Percentiles rank a stretch among this genome's conserved stretches.
These are phyloP conservation scores for Candida labiduridarum DNA, from an alignment of 1,139 yeast species.

Conservation along the genomic window DNA sequence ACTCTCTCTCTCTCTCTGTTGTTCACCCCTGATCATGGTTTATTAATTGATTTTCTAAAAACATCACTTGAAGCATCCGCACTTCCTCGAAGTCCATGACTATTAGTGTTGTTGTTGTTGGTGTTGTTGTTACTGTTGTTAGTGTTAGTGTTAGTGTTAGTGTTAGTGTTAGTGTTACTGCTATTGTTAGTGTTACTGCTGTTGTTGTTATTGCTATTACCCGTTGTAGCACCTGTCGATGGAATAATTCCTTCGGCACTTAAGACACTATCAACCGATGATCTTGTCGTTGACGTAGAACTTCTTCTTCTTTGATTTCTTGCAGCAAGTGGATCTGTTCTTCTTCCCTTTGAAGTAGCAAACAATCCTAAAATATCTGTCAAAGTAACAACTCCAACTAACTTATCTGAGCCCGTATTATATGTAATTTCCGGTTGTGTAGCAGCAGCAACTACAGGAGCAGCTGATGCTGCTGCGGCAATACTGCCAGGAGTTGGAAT, in stretches of 20 bases:
- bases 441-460: slow-evolving; percentile 25
- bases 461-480: slow-evolving; percentile 16
- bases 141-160: background rate
- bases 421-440: slow-evolving; percentile 13
- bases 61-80: slow-evolving; percentile 13
- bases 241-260: slow-evolving; percentile 14
- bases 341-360: slow-evolving; percentile 69
- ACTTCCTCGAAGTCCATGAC: slow-evolving; percentile 9
- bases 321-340: slow-evolving; percentile 80
- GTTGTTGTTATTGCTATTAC: background rate
- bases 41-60: slow-evolving; percentile 15
- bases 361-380: slow-evolving; percentile 85
- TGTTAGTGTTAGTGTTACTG: background rate
- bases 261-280: slow-evolving; percentile 33
- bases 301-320: slow-evolving; percentile 85
- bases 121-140: background rate
- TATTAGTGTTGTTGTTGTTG: background rate
- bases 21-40: slow-evolving; percentile 10
- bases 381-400: slow-evolving; percentile 86
- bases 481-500: slow-evolving; percentile 11
- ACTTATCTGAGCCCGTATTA: slow-evolving; percentile 64
- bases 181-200: slow-evolving; percentile 1
- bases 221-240: slow-evolving; percentile 1
- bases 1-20: background rate
- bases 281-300: slow-evolving; percentile 48